A percentile compares a stretch with the other conserved stretches of the same genome.
Conservation (phyloP, 345 rosid species). For the Lumnitzera racemosa region DNA sequence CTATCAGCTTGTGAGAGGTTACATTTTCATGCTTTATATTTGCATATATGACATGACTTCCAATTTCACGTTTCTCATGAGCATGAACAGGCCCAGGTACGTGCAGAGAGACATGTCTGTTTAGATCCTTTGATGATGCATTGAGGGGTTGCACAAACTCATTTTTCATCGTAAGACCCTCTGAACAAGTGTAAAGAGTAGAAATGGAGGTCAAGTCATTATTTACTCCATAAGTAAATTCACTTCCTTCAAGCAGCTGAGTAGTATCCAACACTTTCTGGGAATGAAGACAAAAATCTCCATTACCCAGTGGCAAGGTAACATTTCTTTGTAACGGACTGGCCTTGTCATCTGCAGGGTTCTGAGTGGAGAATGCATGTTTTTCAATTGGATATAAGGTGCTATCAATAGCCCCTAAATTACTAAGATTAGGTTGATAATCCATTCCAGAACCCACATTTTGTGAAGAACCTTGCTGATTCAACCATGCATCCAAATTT, state of each 20-base stretch:
- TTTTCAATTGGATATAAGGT: slow-evolving; percentile 30
- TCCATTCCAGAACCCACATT: slow-evolving; percentile 17
- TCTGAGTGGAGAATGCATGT: slow-evolving; percentile 21
- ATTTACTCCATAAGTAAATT: slow-evolving; percentile 8
- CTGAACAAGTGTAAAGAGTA: slow-evolving; percentile 9
- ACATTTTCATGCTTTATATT: slow-evolving; percentile 21
- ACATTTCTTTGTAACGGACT: slow-evolving; percentile 9
- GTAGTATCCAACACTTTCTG: slow-evolving; percentile 10
- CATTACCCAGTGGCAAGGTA: slow-evolving; percentile 9
- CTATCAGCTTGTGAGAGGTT: slow-evolving; percentile 27
- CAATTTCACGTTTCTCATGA: slow-evolving; percentile 19
- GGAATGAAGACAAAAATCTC: slow-evolving; percentile 9
- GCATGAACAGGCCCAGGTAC: slow-evolving; percentile 9
- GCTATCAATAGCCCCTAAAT: slow-evolving; percentile 7
- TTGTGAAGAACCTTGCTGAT: slow-evolving; percentile 32
- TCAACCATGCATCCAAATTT: slow-evolving; percentile 38
- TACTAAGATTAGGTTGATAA: slow-evolving; percentile 13
- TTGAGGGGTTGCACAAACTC: slow-evolving; percentile 29
- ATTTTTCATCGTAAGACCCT: slow-evolving; percentile 7
- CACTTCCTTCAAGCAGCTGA: slow-evolving; percentile 12
- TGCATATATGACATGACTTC: slow-evolving; percentile 10
- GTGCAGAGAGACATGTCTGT: slow-evolving; percentile 6
- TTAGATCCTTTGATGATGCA: slow-evolving; percentile 9
- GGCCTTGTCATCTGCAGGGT: slow-evolving; percentile 11
- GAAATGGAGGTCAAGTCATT: slow-evolving; percentile 13